A percentile compares a stretch with the other conserved stretches of the same genome.
phyloP scores from a whole-genome alignment of 202 grass and related monocot species.

The Brachypodium distachyon region DNA sequence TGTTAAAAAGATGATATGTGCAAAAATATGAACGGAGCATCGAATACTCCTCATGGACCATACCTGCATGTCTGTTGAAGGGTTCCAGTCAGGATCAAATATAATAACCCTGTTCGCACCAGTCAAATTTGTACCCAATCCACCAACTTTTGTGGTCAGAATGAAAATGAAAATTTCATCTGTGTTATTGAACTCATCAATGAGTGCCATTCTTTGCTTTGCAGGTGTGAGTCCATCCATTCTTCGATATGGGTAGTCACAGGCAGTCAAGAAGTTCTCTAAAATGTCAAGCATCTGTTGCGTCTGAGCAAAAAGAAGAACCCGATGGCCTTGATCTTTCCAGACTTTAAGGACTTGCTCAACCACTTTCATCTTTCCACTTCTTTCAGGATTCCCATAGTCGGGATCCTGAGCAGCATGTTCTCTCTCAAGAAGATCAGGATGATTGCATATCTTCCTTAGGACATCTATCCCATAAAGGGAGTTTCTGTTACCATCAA shows the following conservation, averaged over 20 bases:
- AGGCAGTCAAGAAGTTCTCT: slow-evolving; percentile 49
- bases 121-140: slow-evolving; percentile 87
- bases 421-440: slow-evolving; percentile 95
- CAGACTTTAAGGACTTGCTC: slow-evolving; percentile 81
- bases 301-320: slow-evolving; percentile 86
- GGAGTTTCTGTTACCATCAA: slow-evolving; percentile 83
- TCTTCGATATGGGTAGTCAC: slow-evolving; percentile 65
- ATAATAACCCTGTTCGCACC: slow-evolving; percentile 85
- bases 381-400: slow-evolving; percentile 78
- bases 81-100: slow-evolving; percentile 97
- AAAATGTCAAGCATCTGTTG: slow-evolving; percentile 99
- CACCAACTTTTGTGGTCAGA: slow-evolving; percentile 92
- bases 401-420: slow-evolving; percentile 66
- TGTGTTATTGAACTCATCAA: slow-evolving; percentile 94
- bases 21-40: background rate
- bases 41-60: background rate
- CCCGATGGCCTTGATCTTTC: slow-evolving; percentile 87
- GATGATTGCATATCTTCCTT: slow-evolving; percentile 94
- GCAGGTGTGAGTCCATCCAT: slow-evolving; percentile 94
- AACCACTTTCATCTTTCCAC: slow-evolving; percentile 93
- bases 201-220: slow-evolving; percentile 88
- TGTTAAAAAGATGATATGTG: background rate
- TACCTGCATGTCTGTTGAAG: slow-evolving; percentile 98
- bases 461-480: slow-evolving; percentile 90
- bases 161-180: slow-evolving; percentile 83